Conservation (phyloP, 306 rosid genomes). For the Pyrus pyrifolia region DNA sequence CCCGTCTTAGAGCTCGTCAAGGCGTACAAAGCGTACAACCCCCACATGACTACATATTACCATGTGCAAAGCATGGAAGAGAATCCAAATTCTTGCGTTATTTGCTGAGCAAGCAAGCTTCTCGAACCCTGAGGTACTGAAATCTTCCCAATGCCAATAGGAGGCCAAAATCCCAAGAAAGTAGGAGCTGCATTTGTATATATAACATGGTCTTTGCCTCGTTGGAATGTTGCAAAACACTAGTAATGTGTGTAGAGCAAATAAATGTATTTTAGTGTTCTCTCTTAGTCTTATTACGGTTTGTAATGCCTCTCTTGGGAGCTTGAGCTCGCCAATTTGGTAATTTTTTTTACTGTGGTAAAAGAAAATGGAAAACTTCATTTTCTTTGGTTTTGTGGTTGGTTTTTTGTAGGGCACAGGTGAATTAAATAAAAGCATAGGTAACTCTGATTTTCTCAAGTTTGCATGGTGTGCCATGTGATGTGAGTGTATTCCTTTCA, state of each 20-base stretch:
- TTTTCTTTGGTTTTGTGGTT: not conserved
- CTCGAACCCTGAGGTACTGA: conserved; percentile 10
- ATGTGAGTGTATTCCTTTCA: not conserved
- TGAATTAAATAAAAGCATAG: not conserved
- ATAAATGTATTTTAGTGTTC: conserved; percentile 29
- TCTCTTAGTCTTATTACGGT: not conserved
- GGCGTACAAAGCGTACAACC: conserved; percentile 66
- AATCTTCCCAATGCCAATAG: conserved; percentile 8
- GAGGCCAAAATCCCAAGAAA: conserved; percentile 16
- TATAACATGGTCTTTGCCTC: conserved; percentile 34
- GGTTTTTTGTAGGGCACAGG: not conserved
- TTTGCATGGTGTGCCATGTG: conserved; percentile 18
- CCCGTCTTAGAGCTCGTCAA: conserved; percentile 54
- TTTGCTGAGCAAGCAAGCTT: conserved; percentile 30
- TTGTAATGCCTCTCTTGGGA: not conserved
- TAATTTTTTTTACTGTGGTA: not conserved
- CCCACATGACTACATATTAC: conserved; percentile 60
- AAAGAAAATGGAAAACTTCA: not conserved
- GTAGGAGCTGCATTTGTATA: conserved; percentile 32
- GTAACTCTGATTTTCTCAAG: conserved; percentile 12
- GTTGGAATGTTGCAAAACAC: conserved; percentile 18
- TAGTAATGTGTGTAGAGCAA: conserved; percentile 33
- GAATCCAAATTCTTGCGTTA: conserved; percentile 83
- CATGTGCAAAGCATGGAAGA: conserved; percentile 84
- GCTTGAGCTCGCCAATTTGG: not conserved